Percentiles rank a stretch among this genome's conserved stretches.
phyloP scores from a whole-genome alignment of 805 yeast species.

The Candida jianshihensis region DNA sequence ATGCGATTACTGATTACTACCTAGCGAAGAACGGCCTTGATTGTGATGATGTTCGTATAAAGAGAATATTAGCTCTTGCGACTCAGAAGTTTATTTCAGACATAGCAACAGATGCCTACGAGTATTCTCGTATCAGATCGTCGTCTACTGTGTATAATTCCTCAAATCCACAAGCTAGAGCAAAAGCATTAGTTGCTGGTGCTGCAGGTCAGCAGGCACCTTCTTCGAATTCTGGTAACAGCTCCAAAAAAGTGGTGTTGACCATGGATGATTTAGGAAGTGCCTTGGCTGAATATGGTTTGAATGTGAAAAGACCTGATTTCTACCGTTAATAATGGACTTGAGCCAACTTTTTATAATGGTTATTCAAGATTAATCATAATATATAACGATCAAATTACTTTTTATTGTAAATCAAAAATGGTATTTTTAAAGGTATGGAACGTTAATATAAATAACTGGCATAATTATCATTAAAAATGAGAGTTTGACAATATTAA shows the following conservation, averaged over 20 bases:
- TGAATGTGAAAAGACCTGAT: conserved; percentile 86
- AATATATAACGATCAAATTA: too few species aligned
- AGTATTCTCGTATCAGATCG: conserved; percentile 88
- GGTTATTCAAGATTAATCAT: too few species aligned
- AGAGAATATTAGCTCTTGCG: conserved; percentile 79
- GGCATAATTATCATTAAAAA: too few species aligned
- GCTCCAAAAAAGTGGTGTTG: conserved; percentile 72
- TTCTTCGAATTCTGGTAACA: conserved; percentile 29
- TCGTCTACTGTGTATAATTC: conserved; percentile 80
- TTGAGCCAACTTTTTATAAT: too few species aligned
- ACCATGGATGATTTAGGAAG: conserved; percentile 91
- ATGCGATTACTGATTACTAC: conserved; percentile 91
- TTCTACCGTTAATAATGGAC: conserved; percentile 67
- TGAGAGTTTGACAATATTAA: background rate
- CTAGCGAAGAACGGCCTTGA: conserved; percentile 79
- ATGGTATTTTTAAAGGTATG: too few species aligned
- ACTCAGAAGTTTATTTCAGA: conserved; percentile 94
- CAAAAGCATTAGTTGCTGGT: conserved; percentile 68
- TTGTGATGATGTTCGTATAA: conserved; percentile 64
- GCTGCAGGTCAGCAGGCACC: conserved; percentile 35
- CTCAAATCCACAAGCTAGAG: conserved; percentile 79
- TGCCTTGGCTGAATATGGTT: conserved; percentile 88
- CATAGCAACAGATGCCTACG: conserved; percentile 94
- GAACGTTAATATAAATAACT: too few species aligned
- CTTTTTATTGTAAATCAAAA: too few species aligned